Evolutionary conservation across 2,329 filamentous ascomycete species (phyloP), one percentile per base, ranked within the genome.

Genomic region (Fusarium pseudocircinatum): DNA sequence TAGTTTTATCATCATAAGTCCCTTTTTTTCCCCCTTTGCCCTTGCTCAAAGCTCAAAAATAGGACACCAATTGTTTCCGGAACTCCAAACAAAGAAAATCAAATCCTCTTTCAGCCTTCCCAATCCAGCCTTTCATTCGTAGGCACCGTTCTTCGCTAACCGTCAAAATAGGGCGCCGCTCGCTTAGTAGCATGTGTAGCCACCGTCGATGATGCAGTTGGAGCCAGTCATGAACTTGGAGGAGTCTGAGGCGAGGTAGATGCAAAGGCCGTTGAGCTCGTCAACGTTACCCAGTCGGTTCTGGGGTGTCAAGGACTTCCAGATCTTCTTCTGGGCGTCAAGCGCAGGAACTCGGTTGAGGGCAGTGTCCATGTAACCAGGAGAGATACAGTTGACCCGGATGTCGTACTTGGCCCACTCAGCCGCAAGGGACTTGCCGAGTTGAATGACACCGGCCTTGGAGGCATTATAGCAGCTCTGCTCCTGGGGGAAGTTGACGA

Each of bases 401-500:
- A 96, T 94, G 77, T 88, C 87, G 83, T 94, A 88, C 84, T 93
- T 92, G 78, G 93, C 92, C 93, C 94, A 96, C 84, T 96, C 94
- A 62, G 93, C 93, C 47, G 93, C 93, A 30, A 96, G 89, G 7
- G 92, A 94, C 86, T 93, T 94, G 83, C 90, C 92, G 60, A 95
- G 88, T 83, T 94, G 91, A 74, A 94, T 89, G 42, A 95, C 92
- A 77, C 91, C 93, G 22, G 93, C 92, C 88, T 95, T 95, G 83
- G 92, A 94, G 36, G 93, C 92, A 79, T 95, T 95, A 89, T 96
- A 96, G 83, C 91, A 93, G 52, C 87, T 90, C 84, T 95, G 93
- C 85, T 94, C 92, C 84, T 95, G 93, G 12, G 93, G 93, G 85
- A 91, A 95, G 89, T 96, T 96, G 87, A 95, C 93, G 73, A 96